Evolutionary conservation across 768 basidiomycete species (phyloP).

Genomic region (Pisolithus orientalis): DNA sequence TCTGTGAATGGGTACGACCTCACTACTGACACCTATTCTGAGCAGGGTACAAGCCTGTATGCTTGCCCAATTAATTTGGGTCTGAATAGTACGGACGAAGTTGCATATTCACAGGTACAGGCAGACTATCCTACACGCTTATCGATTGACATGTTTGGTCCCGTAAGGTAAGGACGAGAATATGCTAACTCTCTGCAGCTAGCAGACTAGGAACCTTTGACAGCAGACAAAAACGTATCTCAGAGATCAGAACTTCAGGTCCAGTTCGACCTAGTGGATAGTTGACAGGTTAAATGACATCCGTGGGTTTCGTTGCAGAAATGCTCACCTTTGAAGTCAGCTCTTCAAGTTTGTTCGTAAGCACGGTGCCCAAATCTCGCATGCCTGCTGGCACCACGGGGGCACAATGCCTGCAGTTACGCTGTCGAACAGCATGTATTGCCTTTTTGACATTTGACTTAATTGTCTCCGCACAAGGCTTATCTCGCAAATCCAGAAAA

Average conservation of each 20-base stretch:
- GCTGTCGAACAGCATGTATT: not conserved
- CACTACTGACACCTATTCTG: no score
- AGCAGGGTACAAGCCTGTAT: no score
- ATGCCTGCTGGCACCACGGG: conserved; percentile 3
- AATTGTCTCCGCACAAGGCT: conserved; percentile 2
- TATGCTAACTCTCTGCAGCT: not conserved
- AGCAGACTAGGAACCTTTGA: not conserved
- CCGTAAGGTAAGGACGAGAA: not conserved
- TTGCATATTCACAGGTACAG: no score
- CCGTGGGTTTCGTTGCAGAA: no score
- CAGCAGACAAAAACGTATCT: no score
- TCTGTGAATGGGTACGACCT: no score
- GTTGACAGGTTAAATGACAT: not conserved
- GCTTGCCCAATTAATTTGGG: no score
- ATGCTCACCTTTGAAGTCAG: conserved; percentile 4
- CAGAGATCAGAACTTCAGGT: conserved; percentile 1
- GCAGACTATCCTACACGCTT: no score
- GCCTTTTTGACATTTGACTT: not conserved
- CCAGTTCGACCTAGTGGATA: conserved; percentile 6
- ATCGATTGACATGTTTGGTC: no score
- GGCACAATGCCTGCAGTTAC: not conserved
- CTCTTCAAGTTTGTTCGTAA: conserved; percentile 10
- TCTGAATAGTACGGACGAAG: no score
- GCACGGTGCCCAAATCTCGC: conserved; percentile 8
- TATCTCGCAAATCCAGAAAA: not conserved